Base-by-base conservation (phyloP, 805 yeast species). In the Zygoascus tannicola region DNA sequence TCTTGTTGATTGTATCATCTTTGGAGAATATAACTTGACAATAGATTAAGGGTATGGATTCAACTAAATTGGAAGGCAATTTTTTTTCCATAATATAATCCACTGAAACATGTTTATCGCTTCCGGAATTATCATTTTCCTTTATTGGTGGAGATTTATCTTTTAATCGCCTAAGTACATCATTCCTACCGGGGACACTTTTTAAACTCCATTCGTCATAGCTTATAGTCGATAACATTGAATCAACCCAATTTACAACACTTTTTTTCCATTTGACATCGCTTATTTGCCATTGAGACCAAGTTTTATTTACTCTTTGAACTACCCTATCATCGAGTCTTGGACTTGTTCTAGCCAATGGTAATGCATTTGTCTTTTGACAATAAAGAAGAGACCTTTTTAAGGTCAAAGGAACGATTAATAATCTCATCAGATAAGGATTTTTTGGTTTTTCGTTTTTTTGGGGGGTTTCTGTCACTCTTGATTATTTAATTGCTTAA, bases 121-220 rank as follows among this genome's bases (percentile, higher is more conserved):
- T 26, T n/a, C 21, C 3, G 7, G 35, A 33, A 5, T 46, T 53
- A 49, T 58, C 52, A 12, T 26, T 7, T 26, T 26, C 30, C 12
- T 26, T 26, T 8, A 26, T 7, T 26, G 12, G 10, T 26, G 30
- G 30, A 12, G 30, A 8, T 21, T 47, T 44, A 21, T 39, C 45
- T 5, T 44, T 44, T 43, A 71, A 60, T 49, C 69, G 73, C 34
- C 85, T 64, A 30, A 78, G 62, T 62, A 84, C 71, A 30, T 80
- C 67, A 32, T 66, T 62, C 45, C 75, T 72, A 2, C 87, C 77
- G 1, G 97, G 97, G 20, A 90, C 74, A 2, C 90, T 74, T 48
- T 77, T 69, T 47, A 88, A 66, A 38, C 86, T 75, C 54, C 76
- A 74, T 56, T 88, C 97, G 51, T 80, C 78, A 75, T 90, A 88